Conservation (phyloP, 371 early-diverging fungal species). For the Rhizopus stolonifer region DNA sequence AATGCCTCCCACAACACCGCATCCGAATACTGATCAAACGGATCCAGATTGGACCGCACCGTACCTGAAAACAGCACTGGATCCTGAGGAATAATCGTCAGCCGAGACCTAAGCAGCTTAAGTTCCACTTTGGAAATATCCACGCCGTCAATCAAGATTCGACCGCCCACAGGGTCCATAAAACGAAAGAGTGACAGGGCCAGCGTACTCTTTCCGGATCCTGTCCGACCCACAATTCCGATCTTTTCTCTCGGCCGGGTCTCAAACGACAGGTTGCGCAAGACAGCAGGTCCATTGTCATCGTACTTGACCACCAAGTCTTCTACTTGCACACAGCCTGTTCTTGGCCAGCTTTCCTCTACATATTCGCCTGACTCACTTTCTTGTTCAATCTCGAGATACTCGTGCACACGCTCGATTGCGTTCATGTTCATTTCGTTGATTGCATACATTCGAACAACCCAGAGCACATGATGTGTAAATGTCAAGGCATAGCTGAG, state of each 20-base stretch:
- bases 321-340: constrained; percentile 66
- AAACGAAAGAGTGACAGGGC: constrained; percentile 72
- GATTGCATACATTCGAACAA: constrained; percentile 75
- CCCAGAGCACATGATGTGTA: constrained; percentile 75
- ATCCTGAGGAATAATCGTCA: constrained; percentile 76
- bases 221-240: constrained; percentile 61
- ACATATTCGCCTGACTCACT: constrained; percentile 48
- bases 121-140: constrained; percentile 67
- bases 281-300: constrained; percentile 63
- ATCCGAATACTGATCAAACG: constrained; percentile 68
- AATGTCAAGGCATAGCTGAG: constrained; percentile 70
- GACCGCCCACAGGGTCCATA: constrained; percentile 63
- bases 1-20: constrained; percentile 76
- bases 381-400: constrained; percentile 70
- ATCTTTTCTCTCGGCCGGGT: constrained; percentile 55
- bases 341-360: constrained; percentile 74
- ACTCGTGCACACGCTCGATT: constrained; percentile 83
- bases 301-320: constrained; percentile 68
- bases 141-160: constrained; percentile 69
- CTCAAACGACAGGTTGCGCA: constrained; percentile 65
- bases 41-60: constrained; percentile 76
- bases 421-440: constrained; percentile 87
- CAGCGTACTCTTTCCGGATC: constrained; percentile 67
- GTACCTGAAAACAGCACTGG: constrained; percentile 80
- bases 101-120: constrained; percentile 55